Base-by-base conservation (phyloP, 2,329 filamentous ascomycete species). In the Berkeleyomyces rouxiae region DNA sequence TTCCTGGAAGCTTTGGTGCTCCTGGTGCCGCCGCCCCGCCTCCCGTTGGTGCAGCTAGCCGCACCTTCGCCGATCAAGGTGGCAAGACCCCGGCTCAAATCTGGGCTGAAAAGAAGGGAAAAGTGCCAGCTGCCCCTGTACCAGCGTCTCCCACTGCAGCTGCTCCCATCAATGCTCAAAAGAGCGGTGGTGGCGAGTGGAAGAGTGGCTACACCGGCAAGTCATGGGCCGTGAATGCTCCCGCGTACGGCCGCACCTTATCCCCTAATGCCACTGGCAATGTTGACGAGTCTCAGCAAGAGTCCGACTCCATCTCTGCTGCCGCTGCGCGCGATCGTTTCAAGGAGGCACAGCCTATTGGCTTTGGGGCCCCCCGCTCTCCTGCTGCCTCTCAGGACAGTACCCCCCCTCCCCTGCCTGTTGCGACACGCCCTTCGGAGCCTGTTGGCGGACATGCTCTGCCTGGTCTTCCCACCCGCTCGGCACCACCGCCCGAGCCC, bases 21-120 rank as follows among this genome's bases (percentile, higher is more conserved):
- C 75, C 82, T 10, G 85, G 85, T 65, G 73, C 79, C 7, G 77
- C 83, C 37, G 71, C 75, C 23, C 31, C 36, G 13, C 69, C 77
- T 23, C 84, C 87, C 4, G 79, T 96, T 36, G 90, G 90, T 36
- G 80, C 83, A 67, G 90, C 91, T 44, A 95, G 90, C 75, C 85
- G 90, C 70, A 96, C 90, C 0, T 99, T 97, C 76, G 93, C 93
- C 13, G 91, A 96, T 67, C 79, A 95, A 72, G 91, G 88, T 66
- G 93, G 93, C 66, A 99, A 97, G 78, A 97, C 93, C 4, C 93
- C 93, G 5, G 91, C 93, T 39, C 93, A 99, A 73, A 76, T 96
- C 43, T 99, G 93, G 93, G 92, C 92, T 0, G 93, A 99, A 77
- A 95, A 91, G 77, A 97, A 97, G 77, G 92, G 88, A 44, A 85